Evolutionary conservation across 352 stramenopile genomes (phyloP).

Genomic region (Globisporangium rhizosaccharum): DNA sequence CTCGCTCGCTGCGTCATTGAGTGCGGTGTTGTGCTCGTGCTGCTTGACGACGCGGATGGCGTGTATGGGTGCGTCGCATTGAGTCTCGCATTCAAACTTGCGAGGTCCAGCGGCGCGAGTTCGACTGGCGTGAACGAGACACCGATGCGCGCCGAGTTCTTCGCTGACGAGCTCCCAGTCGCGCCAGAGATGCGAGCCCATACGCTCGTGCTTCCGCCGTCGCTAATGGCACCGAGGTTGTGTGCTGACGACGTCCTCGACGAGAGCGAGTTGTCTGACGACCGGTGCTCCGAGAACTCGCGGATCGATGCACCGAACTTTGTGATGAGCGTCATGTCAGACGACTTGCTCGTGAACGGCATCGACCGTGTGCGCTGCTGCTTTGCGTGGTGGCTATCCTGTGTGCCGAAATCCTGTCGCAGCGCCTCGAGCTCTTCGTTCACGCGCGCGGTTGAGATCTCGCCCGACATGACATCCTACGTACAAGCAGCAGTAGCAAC

Average conservation of each 20-base stretch:
- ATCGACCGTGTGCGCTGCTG: neutral
- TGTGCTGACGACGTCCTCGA: constrained; percentile 8
- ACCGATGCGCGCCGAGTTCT: neutral
- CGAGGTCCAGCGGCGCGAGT: constrained; percentile 12
- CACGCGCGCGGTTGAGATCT: constrained; percentile 14
- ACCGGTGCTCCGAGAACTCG: constrained; percentile 8
- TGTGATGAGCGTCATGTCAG: constrained; percentile 9
- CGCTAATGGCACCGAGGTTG: constrained; percentile 1
- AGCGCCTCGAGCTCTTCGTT: constrained; percentile 14
- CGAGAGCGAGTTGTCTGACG: constrained; percentile 8
- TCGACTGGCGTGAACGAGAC: neutral
- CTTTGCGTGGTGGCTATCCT: neutral
- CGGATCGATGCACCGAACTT: constrained; percentile 8
- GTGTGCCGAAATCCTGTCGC: constrained; percentile 1
- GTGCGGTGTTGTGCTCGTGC: neutral
- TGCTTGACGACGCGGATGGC: neutral
- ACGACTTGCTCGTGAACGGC: neutral
- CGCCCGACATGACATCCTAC: constrained; percentile 7
- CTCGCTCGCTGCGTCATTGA: neutral
- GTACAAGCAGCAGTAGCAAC: neutral
- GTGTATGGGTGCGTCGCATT: neutral
- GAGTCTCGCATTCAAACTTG: neutral
- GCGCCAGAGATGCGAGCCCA: constrained; percentile 9
- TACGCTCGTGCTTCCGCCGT: neutral
- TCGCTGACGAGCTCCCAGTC: neutral